Evolutionary conservation across 2,329 filamentous ascomycete genomes (phyloP), one percentile per base, ranked within the genome.

Genomic region (Aureobasidium leucospermi): DNA sequence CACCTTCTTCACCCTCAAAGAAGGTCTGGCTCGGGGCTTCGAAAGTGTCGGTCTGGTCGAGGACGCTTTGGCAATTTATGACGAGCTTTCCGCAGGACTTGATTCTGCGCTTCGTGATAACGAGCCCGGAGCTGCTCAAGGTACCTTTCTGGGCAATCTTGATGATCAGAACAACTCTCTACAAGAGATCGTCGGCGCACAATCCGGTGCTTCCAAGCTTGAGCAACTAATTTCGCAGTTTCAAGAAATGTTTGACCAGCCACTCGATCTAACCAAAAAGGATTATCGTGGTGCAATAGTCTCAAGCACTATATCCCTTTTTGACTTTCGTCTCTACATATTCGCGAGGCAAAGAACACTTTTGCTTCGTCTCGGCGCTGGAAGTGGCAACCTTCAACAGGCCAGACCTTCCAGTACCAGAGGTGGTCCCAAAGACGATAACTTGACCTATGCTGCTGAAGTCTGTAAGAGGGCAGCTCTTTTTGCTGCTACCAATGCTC

Each of bases 1-100:
- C 74, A 99, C 94, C 0, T 99, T 99, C 71, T 99, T 99, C 71
- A 92, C 99, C 15, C 80, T 99, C 8, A 99, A 99, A 69, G 94
- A 99, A 72, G 94, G 94, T 0, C 77, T 99, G 38, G 93, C 94
- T 1, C 83, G 90, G 65, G 95, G 93, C 0, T 96, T 99, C 65
- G 95, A 99, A 72, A 97, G 90, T 69, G 92, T 97, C 3, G 95
- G 95, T 0, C 78, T 99, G 9, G 90, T 96, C 8, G 94, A 99
- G 69, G 94, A 99, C 79, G 93, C 94, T 3, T 76, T 99, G 41
- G 89, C 94, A 4, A 90, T 91, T 13, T 99, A 99, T 67, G 94
- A 97, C 71, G 93, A 99, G 75, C 83, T 99, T 9, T 89, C 89
- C 43, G 85, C 93, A 53, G 93, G 92, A 0, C 78, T 99, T 32